These are phyloP conservation scores for Aspergillus brunneoviolaceus DNA, from an alignment of 2,329 filamentous ascomycete genomes.

Conservation along the genomic window DNA sequence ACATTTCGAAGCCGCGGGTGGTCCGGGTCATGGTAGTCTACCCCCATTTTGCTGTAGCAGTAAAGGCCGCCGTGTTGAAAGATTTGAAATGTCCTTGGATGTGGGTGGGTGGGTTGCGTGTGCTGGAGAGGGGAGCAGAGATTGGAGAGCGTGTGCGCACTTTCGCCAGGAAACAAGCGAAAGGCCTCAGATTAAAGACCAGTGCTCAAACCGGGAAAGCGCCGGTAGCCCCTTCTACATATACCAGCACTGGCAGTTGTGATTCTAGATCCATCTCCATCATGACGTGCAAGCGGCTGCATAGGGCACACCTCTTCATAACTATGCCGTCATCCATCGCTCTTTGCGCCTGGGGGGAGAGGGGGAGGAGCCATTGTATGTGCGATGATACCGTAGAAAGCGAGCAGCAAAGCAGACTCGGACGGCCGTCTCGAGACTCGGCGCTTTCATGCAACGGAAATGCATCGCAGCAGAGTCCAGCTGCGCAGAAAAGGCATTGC, in stretches of 20 bases:
- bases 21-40: constrained; percentile 29
- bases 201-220: neutral
- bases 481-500: neutral
- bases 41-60: constrained; percentile 30
- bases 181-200: neutral
- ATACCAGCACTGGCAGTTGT: neutral
- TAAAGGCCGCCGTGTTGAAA: neutral
- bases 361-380: neutral
- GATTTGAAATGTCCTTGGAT: neutral
- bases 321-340: constrained; percentile 22
- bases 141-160: constrained; percentile 6
- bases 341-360: neutral
- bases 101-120: neutral
- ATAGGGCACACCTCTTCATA: neutral
- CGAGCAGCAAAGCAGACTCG: neutral
- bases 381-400: neutral
- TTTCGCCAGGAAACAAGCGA: neutral
- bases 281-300: constrained; percentile 6
- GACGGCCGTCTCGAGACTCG: neutral
- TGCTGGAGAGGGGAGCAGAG: neutral
- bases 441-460: neutral
- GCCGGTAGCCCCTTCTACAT: neutral
- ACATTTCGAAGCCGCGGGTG: constrained; percentile 20
- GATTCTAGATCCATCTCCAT: neutral
- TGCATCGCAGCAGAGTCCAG: neutral